Conservation (phyloP, 2,329 filamentous ascomycete species). For the Apiospora sp. region DNA sequence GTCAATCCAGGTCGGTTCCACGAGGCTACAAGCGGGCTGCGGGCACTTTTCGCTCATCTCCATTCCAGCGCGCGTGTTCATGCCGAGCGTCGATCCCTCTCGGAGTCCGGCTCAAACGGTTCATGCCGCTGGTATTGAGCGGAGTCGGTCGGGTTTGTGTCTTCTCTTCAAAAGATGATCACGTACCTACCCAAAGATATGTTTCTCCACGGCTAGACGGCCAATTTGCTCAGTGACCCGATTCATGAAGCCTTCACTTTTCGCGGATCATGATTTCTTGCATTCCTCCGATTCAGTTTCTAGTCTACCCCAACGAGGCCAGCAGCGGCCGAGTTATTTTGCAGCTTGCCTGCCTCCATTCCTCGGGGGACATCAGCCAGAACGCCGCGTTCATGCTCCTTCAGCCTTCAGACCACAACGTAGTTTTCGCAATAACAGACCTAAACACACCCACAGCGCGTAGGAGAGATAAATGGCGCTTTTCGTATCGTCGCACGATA, state of each 20-base stretch:
- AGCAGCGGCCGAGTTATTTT: no score
- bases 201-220: neutral
- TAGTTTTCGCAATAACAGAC: no score
- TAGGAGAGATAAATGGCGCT: no score
- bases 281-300: neutral
- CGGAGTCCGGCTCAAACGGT: slow-evolving; percentile 2
- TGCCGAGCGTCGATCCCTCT: slow-evolving; percentile 13
- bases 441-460: no score
- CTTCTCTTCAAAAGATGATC: neutral
- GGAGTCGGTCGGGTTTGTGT: neutral
- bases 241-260: neutral
- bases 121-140: neutral
- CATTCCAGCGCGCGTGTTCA: neutral
- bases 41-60: no score
- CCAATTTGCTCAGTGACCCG: neutral
- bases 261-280: neutral
- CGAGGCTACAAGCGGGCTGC: slow-evolving; percentile 7
- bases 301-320: no score
- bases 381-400: no score
- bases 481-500: no score
- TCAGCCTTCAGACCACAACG: no score
- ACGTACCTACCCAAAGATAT: neutral
- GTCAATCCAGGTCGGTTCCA: slow-evolving; percentile 8
- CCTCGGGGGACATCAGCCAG: no score
- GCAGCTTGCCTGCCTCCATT: no score